These are phyloP conservation scores for Neurospora intermedia DNA, from an alignment of 495 filamentous ascomycete genomes.

Conservation along the genomic window DNA sequence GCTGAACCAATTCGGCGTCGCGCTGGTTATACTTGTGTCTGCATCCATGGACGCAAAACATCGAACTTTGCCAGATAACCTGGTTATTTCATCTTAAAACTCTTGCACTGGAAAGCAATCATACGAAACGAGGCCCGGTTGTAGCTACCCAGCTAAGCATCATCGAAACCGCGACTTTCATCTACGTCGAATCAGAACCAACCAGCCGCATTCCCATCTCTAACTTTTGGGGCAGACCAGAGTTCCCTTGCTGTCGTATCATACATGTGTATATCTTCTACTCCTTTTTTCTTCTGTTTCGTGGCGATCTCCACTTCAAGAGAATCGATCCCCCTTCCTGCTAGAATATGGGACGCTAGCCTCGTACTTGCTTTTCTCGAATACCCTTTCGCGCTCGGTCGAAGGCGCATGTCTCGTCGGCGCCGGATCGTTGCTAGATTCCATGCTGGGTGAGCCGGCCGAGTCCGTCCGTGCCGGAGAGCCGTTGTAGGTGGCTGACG, in stretches of 20 bases:
- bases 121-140: not conserved
- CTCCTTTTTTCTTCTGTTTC: not conserved
- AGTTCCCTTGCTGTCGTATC: not conserved
- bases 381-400: constrained; percentile 54
- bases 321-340: constrained; percentile 76
- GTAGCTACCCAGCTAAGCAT: not conserved
- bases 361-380: constrained; percentile 89
- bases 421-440: constrained; percentile 73
- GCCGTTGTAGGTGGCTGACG: constrained; percentile 23
- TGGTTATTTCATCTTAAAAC: too few relatives aligned
- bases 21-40: not conserved
- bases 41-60: not conserved
- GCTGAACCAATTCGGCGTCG: not conserved
- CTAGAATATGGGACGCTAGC: constrained; percentile 54
- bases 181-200: not conserved
- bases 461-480: constrained; percentile 42
- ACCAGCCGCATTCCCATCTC: not conserved
- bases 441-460: constrained; percentile 64
- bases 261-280: not conserved
- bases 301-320: constrained; percentile 13
- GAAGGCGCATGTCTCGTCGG: constrained; percentile 73
- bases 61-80: not conserved
- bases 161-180: not conserved
- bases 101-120: not conserved
- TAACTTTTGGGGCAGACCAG: not conserved